Percentiles rank a stretch among this genome's conserved stretches.
phyloP scores from a whole-genome alignment of 1,139 yeast species.

The Candida sp. region DNA sequence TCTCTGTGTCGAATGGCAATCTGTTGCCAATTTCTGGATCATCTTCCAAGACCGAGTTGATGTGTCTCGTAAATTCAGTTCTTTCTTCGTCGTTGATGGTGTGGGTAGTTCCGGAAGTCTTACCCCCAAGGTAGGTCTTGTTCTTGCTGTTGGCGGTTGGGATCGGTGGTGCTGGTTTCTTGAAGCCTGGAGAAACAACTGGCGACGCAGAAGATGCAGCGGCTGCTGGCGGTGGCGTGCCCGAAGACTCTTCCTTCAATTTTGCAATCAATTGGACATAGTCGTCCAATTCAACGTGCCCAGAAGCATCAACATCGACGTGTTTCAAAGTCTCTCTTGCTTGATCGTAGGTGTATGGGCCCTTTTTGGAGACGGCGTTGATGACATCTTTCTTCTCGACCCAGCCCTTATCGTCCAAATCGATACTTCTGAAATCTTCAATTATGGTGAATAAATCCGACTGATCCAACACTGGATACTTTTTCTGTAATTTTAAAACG shows the following conservation, averaged over 20 bases:
- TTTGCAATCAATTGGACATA: constrained; percentile 86
- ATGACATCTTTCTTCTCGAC: constrained; percentile 91
- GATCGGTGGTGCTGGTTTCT: constrained; percentile 34
- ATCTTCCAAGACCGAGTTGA: constrained; percentile 90
- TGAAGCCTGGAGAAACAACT: constrained; percentile 24
- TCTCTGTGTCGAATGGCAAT: constrained; percentile 92
- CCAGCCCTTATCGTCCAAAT: constrained; percentile 93
- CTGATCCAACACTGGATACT: constrained; percentile 85
- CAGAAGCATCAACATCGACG: constrained; percentile 95
- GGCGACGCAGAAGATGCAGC: constrained; percentile 22
- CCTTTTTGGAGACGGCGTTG: constrained; percentile 79
- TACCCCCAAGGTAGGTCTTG: constrained; percentile 80
- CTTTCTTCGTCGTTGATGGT: constrained; percentile 98
- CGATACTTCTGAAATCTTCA: constrained; percentile 79
- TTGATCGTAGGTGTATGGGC: constrained; percentile 85
- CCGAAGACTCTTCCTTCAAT: constrained; percentile 49
- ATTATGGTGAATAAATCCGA: constrained; percentile 85
- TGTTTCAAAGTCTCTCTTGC: constrained; percentile 92
- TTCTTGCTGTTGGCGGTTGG: constrained; percentile 57
- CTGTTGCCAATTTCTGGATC: constrained; percentile 86
- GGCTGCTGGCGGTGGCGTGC: constrained; percentile 20
- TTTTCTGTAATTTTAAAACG: constrained; percentile 65
- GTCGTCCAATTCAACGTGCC: constrained; percentile 96
- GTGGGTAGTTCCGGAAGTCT: constrained; percentile 93
- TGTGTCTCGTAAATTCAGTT: constrained; percentile 94